Percentiles rank a stretch among this genome's conserved stretches.
These are phyloP conservation scores for Melocanna baccifera DNA, from an alignment of 176 grass and related monocot species.

Conservation along the genomic window DNA sequence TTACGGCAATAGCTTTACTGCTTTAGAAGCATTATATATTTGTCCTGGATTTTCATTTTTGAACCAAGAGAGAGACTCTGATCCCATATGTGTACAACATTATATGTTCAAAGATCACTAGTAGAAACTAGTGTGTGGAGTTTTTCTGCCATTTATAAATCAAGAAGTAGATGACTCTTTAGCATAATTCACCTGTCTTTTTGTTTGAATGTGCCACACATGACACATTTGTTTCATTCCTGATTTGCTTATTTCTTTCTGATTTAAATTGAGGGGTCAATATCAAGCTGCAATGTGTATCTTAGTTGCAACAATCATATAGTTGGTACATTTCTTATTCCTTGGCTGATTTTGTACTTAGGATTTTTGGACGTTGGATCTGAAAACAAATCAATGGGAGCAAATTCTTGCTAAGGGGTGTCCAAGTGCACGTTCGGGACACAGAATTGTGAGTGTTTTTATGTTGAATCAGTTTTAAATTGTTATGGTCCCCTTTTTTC, in stretches of 20 bases:
- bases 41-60: slow-evolving; percentile 26
- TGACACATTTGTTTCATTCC: background rate
- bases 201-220: background rate
- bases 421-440: slow-evolving; percentile 95
- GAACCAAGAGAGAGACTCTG: background rate
- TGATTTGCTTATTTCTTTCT: slow-evolving; percentile 12
- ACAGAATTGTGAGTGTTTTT: slow-evolving; percentile 69
- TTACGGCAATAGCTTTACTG: background rate
- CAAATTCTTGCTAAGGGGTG: slow-evolving; percentile 88
- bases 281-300: background rate
- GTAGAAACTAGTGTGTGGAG: background rate
- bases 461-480: slow-evolving; percentile 10
- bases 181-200: background rate
- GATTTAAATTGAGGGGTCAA: background rate
- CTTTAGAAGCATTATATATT: background rate
- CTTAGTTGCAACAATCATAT: slow-evolving; percentile 13
- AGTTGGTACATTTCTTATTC: slow-evolving; percentile 5
- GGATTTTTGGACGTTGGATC: slow-evolving; percentile 91
- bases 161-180: background rate
- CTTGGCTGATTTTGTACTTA: slow-evolving; percentile 34
- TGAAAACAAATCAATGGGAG: slow-evolving; percentile 98
- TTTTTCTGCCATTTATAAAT: slow-evolving; percentile 17
- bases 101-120: background rate
- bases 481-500: background rate
- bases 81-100: background rate